phyloP scores from a whole-genome alignment of 306 rosid species.

The Rosa chinensis region DNA sequence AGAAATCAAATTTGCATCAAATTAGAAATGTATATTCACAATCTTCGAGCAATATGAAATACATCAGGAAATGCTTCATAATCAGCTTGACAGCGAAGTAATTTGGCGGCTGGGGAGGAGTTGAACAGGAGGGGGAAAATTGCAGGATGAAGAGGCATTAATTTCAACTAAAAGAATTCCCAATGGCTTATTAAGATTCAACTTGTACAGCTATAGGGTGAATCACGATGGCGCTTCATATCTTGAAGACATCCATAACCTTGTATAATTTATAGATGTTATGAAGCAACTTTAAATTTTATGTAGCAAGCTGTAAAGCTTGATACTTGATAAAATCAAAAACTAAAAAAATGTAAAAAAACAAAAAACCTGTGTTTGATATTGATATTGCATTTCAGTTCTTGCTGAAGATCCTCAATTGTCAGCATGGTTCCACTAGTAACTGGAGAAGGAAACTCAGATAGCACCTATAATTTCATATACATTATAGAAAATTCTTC shows the following conservation, averaged over 20 bases:
- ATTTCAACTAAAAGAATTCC: neutral
- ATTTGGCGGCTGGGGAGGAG: neutral
- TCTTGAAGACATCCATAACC: neutral
- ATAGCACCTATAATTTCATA: constrained; percentile 56
- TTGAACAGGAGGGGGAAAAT: neutral
- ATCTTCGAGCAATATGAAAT: neutral
- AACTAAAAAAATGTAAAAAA: neutral
- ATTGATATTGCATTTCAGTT: constrained; percentile 74
- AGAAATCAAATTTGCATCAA: constrained; percentile 10
- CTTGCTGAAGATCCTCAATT: constrained; percentile 87
- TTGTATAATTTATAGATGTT: neutral
- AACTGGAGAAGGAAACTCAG: constrained; percentile 84
- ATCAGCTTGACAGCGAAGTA: too few species aligned
- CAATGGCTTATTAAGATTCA: neutral
- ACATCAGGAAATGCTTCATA: neutral
- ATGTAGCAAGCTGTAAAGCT: neutral
- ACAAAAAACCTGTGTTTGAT: constrained; percentile 86
- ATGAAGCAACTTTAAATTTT: neutral
- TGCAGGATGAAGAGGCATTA: neutral
- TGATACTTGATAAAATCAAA: neutral
- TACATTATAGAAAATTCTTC: neutral
- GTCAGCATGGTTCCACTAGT: constrained; percentile 76
- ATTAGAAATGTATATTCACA: neutral
- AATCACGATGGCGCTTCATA: neutral
- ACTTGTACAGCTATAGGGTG: neutral